phyloP scores from a whole-genome alignment of 164 flowering plant species.

The Malania oleifera region DNA sequence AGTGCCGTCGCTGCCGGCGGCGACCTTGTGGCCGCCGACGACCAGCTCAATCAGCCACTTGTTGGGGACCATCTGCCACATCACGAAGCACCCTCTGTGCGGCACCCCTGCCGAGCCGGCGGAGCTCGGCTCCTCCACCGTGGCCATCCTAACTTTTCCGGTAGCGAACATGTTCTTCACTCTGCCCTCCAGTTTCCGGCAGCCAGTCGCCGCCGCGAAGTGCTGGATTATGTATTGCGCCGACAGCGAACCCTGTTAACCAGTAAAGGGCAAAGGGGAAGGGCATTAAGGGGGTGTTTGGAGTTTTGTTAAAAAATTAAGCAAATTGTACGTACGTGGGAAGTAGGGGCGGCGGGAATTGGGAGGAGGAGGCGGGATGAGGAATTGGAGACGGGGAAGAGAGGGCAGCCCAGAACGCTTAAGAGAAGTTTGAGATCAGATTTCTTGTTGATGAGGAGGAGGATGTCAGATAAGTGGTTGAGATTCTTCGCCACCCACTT shows the following conservation, averaged over 20 bases:
- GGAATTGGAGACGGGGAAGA: conserved; percentile 49
- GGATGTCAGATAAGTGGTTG: conserved; percentile 41
- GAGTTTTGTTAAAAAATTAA: too few species aligned
- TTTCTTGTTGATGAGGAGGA: conserved; percentile 44
- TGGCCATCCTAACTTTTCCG: conserved; percentile 68
- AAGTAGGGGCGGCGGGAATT: too few species aligned
- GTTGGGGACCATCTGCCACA: conserved; percentile 84
- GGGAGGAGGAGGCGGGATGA: too few species aligned
- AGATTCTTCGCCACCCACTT: too few species aligned
- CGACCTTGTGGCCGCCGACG: conserved; percentile 56
- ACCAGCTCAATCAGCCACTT: conserved; percentile 80
- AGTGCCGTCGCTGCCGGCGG: conserved; percentile 78
- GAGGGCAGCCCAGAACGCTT: conserved; percentile 80
- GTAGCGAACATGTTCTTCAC: conserved; percentile 61
- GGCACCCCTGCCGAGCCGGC: conserved; percentile 20
- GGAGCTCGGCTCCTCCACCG: conserved; percentile 45
- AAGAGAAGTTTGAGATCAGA: conserved; percentile 64
- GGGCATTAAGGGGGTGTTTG: conserved; percentile 17
- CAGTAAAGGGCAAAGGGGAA: neutral
- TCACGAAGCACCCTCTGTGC: conserved; percentile 69
- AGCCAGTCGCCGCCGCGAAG: conserved; percentile 67
- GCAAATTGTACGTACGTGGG: too few species aligned
- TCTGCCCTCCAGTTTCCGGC: conserved; percentile 48
- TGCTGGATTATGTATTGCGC: conserved; percentile 74
- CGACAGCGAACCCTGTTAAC: conserved; percentile 48